Base-by-base conservation (phyloP, 352 stramenopile species). In the Pythium grandisporangium region DNA sequence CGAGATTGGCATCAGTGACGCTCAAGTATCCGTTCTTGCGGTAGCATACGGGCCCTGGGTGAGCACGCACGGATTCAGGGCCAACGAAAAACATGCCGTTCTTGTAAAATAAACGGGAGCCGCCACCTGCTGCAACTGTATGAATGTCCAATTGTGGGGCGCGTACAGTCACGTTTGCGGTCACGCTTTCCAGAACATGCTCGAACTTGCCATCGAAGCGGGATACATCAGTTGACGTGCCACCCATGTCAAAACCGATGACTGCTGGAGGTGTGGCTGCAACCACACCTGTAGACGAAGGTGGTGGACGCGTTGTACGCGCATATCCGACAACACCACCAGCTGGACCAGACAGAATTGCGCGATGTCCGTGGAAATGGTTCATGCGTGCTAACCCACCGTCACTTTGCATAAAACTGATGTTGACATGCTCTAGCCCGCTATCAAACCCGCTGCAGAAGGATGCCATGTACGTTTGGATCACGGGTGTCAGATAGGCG, bases 241-340 rank as follows among this genome's bases (percentile, higher is more conserved):
- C 96, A 25, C 96, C 96, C 96, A 99, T 99, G 63, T 99, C 96
- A 62, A 99, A 99, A 17, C 96, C 96, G 53, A 99, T 99, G 19
- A 88, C 75, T 1, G 74, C 69, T 14, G 73, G 66, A n/a, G n/a
- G n/a, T n/a, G n/a, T 40, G 65, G 33, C 12, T 51, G 41, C 14
- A 38, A 37, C 6, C 46, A 45, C 21, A 40, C 22, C 2, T 61
- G 45, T 32, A n/a, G n/a, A n/a, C 2, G 36, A 42, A 39, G 64
- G 58, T 21, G 70, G 72, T 8, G 74, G 70, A 30, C 74, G 63
- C 0, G 82, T 94, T 2, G 94, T 98, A 41, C 96, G 93, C 7
- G 95, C 96, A 59, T 99, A 99, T 22, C 96, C 96, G n/a, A 98
- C 92, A 20, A 98, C 91, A 47, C 93, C 93, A 34, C 90, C 93